Evolutionary conservation across 1,139 yeast genomes (phyloP), one percentile per base, ranked within the genome.

Genomic region (Saccharomyces pastorianus): DNA sequence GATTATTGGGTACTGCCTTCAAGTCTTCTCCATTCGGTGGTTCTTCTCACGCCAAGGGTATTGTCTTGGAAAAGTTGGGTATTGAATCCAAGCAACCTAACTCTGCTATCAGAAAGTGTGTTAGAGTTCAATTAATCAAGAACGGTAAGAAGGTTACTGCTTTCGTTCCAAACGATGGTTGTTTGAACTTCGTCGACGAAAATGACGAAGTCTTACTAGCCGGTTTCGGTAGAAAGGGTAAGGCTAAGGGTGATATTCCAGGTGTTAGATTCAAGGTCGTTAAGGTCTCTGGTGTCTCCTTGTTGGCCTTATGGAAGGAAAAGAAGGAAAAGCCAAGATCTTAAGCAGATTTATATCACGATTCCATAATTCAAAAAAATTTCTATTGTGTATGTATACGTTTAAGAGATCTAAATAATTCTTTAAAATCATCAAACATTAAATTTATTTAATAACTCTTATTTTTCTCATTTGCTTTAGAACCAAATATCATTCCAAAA

Each of bases 21-120:
- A 20, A 20, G 23, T 20, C 23, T 20, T 20, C 23, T 20, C 23
- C 23, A 20, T 20, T 20, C 23, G 23, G 23, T 20, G 23, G 23
- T 20, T 20, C 23, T 20, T 20, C 23, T 20, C 99, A 93, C 89
- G 99, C 99, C 75, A 91, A 93, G 84, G 99, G 99, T 76, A 93
- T 93, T 74, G 99, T 84, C 23, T 20, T 20, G 23, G 23, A 20
- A 20, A 20, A 20, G 23, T 20, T 20, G 23, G 23, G 23, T 20
- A 86, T 93, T 78, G 99, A 93, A 84, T 95, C 99, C 78, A 93
- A 93, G 84, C 99, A 93, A 84, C 99, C 99, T 81, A 93, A 93
- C 95, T 93, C 99, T 72, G 99, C 99, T 81, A 91, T 93, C 76
- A 93, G 99, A 88, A 93, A 95, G 86, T 95, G 99, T 87, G 99